Evolutionary conservation across 306 rosid genomes (phyloP).

Genomic region (Astragalus glycyphyllos): DNA sequence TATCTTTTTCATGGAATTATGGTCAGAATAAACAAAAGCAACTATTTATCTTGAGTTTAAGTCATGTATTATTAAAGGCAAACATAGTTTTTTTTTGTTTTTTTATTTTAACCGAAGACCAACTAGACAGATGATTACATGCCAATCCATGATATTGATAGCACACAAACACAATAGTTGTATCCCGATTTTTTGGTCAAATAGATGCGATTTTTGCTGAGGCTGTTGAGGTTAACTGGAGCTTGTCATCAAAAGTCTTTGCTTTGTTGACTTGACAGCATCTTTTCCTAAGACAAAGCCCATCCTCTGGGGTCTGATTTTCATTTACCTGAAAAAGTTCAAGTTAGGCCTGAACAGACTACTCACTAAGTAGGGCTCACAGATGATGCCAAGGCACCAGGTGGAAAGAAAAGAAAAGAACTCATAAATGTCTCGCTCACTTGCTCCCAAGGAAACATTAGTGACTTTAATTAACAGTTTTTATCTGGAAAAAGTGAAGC

Average conservation of each 20-base stretch:
- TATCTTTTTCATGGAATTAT: too few relatives aligned
- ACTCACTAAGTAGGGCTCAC: constrained; percentile 53
- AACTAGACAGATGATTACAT: too few relatives aligned
- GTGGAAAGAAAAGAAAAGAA: constrained; percentile 96
- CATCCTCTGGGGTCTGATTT: constrained; percentile 79
- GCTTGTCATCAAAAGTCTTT: constrained; percentile 86
- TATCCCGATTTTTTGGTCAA: constrained; percentile 94
- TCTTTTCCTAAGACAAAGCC: constrained; percentile 93
- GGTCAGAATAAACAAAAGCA: too few relatives aligned
- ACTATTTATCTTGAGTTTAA: too few relatives aligned
- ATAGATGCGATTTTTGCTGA: constrained; percentile 80
- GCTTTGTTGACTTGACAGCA: constrained; percentile 90
- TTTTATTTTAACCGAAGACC: too few relatives aligned
- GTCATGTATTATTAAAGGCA: too few relatives aligned
- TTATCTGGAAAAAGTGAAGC: constrained; percentile 52
- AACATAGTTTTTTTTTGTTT: too few relatives aligned
- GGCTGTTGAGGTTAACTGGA: constrained; percentile 80
- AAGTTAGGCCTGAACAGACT: constrained; percentile 17
- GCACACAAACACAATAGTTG: too few relatives aligned
- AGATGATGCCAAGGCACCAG: constrained; percentile 61
- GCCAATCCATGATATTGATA: too few relatives aligned
- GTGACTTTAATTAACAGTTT: constrained; percentile 77
- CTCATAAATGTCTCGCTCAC: constrained; percentile 86
- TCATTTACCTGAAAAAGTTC: constrained; percentile 55
- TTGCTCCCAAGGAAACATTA: constrained; percentile 93